phyloP scores from a whole-genome alignment of 2,329 filamentous ascomycete species.

The Alternaria brassicae region DNA sequence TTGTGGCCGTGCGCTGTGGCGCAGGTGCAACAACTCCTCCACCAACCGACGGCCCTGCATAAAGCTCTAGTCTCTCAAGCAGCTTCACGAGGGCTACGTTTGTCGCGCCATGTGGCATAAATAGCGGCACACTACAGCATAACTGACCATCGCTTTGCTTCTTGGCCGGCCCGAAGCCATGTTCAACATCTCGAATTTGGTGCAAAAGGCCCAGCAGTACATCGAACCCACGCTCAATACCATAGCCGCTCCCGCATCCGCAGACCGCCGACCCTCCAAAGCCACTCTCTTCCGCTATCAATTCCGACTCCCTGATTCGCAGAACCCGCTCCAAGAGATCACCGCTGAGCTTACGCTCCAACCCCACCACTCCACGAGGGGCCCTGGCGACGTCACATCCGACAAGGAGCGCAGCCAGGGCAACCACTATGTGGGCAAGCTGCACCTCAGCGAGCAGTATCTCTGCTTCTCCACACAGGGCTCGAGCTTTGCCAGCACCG shows the following conservation, averaged over 20 bases:
- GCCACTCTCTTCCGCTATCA: slow-evolving; percentile 92
- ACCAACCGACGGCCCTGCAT: slow-evolving; percentile 19
- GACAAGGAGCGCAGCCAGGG: slow-evolving; percentile 73
- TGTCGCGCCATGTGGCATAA: slow-evolving; percentile 40
- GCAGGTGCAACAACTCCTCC: slow-evolving; percentile 14
- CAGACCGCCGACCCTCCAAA: slow-evolving; percentile 86
- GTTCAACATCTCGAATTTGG: slow-evolving; percentile 74
- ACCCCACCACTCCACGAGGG: slow-evolving; percentile 66
- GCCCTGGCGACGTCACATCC: slow-evolving; percentile 44
- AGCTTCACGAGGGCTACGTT: slow-evolving; percentile 19
- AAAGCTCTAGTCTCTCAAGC: slow-evolving; percentile 21
- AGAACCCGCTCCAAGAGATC: slow-evolving; percentile 95
- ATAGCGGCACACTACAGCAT: slow-evolving; percentile 11
- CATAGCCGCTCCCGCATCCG: slow-evolving; percentile 65
- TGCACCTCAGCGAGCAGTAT: slow-evolving; percentile 93
- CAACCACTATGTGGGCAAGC: slow-evolving; percentile 88
- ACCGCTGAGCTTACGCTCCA: slow-evolving; percentile 90
- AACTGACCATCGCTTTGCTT: slow-evolving; percentile 19
- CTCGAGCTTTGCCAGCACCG: slow-evolving; percentile 81
- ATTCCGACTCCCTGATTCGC: slow-evolving; percentile 90
- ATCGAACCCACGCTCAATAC: slow-evolving; percentile 84
- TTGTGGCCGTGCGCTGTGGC: slow-evolving; percentile 18
- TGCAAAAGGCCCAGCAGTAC: slow-evolving; percentile 94
- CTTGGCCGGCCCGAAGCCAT: slow-evolving; percentile 38
- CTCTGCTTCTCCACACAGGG: slow-evolving; percentile 96